phyloP scores from a whole-genome alignment of 2,329 filamentous ascomycete species.

The Microdochium bolleyi region DNA sequence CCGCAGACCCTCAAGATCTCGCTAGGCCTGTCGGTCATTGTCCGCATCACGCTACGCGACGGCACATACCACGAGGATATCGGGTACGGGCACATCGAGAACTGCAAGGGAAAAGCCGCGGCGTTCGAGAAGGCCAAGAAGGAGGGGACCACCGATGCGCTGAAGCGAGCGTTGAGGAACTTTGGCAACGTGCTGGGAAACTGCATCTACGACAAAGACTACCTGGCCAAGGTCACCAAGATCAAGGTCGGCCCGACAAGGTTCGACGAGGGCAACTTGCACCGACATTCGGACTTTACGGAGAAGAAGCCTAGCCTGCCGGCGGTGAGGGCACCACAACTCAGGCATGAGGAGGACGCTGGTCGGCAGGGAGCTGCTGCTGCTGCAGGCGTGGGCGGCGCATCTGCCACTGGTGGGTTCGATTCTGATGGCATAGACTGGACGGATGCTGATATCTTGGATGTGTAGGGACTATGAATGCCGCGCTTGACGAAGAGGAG shows the following conservation, averaged over 20 bases:
- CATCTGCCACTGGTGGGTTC: slow-evolving; percentile 37
- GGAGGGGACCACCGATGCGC: slow-evolving; percentile 87
- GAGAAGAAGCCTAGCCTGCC: slow-evolving; percentile 42
- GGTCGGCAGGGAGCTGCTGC: slow-evolving; percentile 13
- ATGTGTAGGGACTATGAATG: slow-evolving; percentile 18
- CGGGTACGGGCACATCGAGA: slow-evolving; percentile 94
- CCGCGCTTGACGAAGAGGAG: slow-evolving; percentile 23
- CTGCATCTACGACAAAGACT: slow-evolving; percentile 96
- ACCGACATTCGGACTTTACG: slow-evolving; percentile 71
- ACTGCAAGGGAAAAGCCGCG: slow-evolving; percentile 87
- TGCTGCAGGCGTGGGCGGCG: slow-evolving; percentile 7
- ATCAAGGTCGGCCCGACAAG: slow-evolving; percentile 72
- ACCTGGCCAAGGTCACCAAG: slow-evolving; percentile 81
- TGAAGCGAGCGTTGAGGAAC: slow-evolving; percentile 82
- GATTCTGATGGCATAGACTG: slow-evolving; percentile 25
- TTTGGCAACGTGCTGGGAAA: slow-evolving; percentile 98
- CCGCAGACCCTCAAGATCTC: slow-evolving; percentile 70
- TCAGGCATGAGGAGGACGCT: slow-evolving; percentile 13
- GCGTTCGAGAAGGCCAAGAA: slow-evolving; percentile 99
- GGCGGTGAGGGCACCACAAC: not conserved
- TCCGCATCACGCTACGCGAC: slow-evolving; percentile 83
- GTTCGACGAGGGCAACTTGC: slow-evolving; percentile 72
- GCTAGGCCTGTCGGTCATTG: slow-evolving; percentile 81
- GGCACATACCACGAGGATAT: slow-evolving; percentile 98
- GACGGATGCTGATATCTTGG: slow-evolving; percentile 21